phyloP scores from a whole-genome alignment of 1,139 yeast genomes.

The Kluyveromyces sp. region DNA sequence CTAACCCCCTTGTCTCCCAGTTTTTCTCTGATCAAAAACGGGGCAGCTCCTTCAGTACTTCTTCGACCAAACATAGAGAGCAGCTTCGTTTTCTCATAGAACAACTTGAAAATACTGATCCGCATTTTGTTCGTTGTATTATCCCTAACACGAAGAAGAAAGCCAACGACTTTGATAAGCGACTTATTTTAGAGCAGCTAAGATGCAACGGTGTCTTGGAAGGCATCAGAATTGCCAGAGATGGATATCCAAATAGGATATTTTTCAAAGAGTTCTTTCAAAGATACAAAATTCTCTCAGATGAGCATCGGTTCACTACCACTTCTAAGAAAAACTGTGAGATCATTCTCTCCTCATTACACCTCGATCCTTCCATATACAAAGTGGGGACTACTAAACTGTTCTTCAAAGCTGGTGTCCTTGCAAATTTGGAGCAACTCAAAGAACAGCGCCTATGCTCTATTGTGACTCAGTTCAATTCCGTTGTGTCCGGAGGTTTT shows the following conservation, averaged over 20 bases:
- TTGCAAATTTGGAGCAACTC: conserved; percentile 75
- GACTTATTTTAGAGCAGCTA: conserved; percentile 76
- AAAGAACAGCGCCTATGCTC: conserved; percentile 60
- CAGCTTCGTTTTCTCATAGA: conserved; percentile 68
- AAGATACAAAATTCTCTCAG: conserved; percentile 60
- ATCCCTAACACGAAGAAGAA: conserved; percentile 76
- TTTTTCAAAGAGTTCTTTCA: conserved; percentile 72
- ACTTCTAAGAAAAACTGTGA: conserved; percentile 60
- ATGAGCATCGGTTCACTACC: conserved; percentile 40
- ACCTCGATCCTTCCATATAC: conserved; percentile 57
- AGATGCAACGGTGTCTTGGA: conserved; percentile 97
- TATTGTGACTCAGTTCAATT: conserved; percentile 57
- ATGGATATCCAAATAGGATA: conserved; percentile 93
- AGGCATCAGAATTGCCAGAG: conserved; percentile 94
- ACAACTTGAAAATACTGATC: conserved; percentile 75
- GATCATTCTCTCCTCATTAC: conserved; percentile 52
- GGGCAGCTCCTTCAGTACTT: conserved; percentile 54
- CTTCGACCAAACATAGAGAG: conserved; percentile 79
- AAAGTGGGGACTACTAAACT: conserved; percentile 77
- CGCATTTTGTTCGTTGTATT: conserved; percentile 95
- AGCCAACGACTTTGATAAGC: conserved; percentile 66
- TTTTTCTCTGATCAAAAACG: conserved; percentile 35
- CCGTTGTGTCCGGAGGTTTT: conserved; percentile 57
- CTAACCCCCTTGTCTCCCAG: conserved; percentile 43
- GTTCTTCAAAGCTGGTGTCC: conserved; percentile 89